Evolutionary conservation across 2,329 filamentous ascomycete genomes (phyloP), one percentile per base, ranked within the genome.

Genomic region (Torrubiella hemipterigena): DNA sequence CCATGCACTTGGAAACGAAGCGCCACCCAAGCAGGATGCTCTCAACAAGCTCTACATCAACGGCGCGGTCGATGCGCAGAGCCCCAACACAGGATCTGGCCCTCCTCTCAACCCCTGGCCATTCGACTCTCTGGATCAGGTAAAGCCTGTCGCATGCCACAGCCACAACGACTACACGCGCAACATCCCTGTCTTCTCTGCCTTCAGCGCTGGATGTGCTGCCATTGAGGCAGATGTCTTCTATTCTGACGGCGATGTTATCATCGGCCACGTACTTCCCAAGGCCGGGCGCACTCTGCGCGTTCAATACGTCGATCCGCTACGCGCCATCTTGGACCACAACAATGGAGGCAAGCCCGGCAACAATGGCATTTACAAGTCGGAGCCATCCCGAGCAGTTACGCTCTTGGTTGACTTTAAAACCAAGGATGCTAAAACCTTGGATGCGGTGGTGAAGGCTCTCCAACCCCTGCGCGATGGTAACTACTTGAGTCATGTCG

Each of bases 101-200:
- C 31, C 40, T 11, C 35, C 40, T 8, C 22, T 42, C 14, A 37
- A 27, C 15, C 40, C 40, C 7, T 42, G 38, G 40, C 38, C 40
- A 5, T 28, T 42, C 16, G 30, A 31, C 29, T 40, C 40, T 9
- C 29, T 36, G 12, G 34, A 29, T 17, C 27, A 24, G 17, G 29
- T 42, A 27, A 40, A 33, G 21, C 39, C 40, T 5, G 31, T 76
- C 18, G 56, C 59, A 2, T 77, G 73, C 38, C 76, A 81, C 48
- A 77, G 71, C 2, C 77, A 82, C 47, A 81, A 82, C 42, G 77
- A 83, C 49, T 83, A 82, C 50, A 78, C 73, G 72, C 67, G 74
- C 29, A 58, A 59, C 13, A 58, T 69, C 0, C 77, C 78, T 0
- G 58, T 84, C 4, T 76, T 69, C 42, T 71, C 72, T 9, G 79